Evolutionary conservation across 345 rosid species (phyloP).

Genomic region (Eucalyptus tenuipes): DNA sequence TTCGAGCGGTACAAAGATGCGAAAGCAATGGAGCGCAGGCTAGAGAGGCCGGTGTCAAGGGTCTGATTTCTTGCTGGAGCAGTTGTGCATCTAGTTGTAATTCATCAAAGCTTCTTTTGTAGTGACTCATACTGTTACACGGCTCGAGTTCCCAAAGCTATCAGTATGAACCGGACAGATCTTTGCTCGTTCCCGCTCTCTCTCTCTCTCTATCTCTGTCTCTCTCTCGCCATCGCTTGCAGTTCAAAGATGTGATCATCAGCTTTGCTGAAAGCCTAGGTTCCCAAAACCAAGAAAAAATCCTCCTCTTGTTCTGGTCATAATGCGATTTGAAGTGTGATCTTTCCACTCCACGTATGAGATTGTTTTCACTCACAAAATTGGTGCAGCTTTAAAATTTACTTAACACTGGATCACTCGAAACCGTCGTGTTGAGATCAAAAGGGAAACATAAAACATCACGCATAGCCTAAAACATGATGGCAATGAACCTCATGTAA

Average conservation of each 20-base stretch:
- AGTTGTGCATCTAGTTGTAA: constrained; percentile 11
- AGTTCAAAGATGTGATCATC: background rate
- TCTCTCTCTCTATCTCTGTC: too few relatives aligned
- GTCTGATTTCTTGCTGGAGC: constrained; percentile 23
- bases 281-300: background rate
- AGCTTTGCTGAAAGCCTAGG: background rate
- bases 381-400: background rate
- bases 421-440: background rate
- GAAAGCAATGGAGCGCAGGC: constrained; percentile 15
- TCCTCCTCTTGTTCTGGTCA: background rate
- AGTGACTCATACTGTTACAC: background rate
- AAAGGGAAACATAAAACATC: background rate
- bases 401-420: background rate
- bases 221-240: background rate
- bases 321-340: background rate
- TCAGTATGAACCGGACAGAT: background rate
- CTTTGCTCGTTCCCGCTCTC: background rate
- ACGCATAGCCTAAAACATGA: background rate
- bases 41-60: constrained; percentile 11
- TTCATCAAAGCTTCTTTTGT: constrained; percentile 1
- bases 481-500: background rate
- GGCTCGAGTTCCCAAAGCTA: background rate
- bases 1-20: constrained; percentile 28
- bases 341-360: background rate
- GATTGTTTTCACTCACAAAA: background rate